phyloP scores from a whole-genome alignment of 257 asterid genomes.

The Salvia hispanica region DNA sequence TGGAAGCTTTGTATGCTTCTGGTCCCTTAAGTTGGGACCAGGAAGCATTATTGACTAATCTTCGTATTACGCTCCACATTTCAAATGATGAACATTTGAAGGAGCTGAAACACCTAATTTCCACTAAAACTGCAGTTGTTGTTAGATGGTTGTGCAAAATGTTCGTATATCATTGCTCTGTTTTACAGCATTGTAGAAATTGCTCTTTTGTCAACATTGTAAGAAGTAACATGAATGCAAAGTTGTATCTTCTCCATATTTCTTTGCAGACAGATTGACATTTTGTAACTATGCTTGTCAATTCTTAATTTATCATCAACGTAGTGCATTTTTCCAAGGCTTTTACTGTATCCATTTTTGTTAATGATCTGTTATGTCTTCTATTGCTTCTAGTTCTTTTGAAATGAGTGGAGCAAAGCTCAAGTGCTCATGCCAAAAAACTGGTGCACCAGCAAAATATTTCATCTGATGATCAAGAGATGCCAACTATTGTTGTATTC shows the following conservation, averaged over 20 bases:
- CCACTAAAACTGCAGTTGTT: conserved; percentile 49
- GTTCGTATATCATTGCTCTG: conserved; percentile 21
- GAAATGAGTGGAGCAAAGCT: conserved; percentile 9
- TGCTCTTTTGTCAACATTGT: conserved; percentile 40
- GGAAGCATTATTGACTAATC: conserved; percentile 81
- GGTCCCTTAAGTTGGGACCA: conserved; percentile 98
- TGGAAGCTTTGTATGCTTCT: conserved; percentile 80
- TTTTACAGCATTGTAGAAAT: conserved; percentile 23
- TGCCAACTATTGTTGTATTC: conserved; percentile 4
- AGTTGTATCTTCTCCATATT: conserved; percentile 40
- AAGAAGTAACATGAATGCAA: conserved; percentile 41
- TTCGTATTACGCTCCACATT: conserved; percentile 79
- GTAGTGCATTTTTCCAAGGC: conserved; percentile 36
- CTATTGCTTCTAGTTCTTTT: conserved; percentile 15
- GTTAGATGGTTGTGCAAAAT: conserved; percentile 42
- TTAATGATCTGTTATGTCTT: conserved; percentile 16
- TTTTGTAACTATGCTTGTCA: conserved; percentile 43
- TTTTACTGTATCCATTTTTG: conserved; percentile 21
- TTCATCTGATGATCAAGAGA: conserved; percentile 20
- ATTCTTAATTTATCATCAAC: conserved; percentile 27
- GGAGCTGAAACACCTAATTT: conserved; percentile 73
- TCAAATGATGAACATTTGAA: conserved; percentile 92
- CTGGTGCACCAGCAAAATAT: conserved; percentile 19
- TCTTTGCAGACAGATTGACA: conserved; percentile 36
- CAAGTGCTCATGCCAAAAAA: conserved; percentile 16